Evolutionary conservation across 2,329 filamentous ascomycete species (phyloP).

Genomic region (Nothophaeocryptopus gaeumannii): DNA sequence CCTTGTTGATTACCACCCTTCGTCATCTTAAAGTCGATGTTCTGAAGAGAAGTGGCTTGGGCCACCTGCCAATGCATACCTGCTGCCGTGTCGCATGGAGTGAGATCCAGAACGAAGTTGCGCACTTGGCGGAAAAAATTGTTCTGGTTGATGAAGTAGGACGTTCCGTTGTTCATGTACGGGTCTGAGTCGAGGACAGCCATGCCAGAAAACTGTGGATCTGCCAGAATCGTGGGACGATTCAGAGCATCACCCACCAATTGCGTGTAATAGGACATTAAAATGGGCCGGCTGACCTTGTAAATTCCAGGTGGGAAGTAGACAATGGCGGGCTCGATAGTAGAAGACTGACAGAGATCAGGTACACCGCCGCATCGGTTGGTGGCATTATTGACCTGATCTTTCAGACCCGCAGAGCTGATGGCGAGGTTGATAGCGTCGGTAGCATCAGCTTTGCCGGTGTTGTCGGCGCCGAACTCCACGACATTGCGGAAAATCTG

Average conservation of each 20-base stretch:
- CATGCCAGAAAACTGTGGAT: constrained; percentile 69
- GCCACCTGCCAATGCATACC: constrained; percentile 55
- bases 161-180: constrained; percentile 59
- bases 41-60: constrained; percentile 60
- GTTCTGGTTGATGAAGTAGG: constrained; percentile 55
- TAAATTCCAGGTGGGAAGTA: constrained; percentile 93
- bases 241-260: constrained; percentile 75
- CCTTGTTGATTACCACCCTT: constrained; percentile 48
- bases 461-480: constrained; percentile 47
- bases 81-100: constrained; percentile 34
- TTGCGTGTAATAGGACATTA: constrained; percentile 91
- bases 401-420: constrained; percentile 50
- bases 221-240: constrained; percentile 62
- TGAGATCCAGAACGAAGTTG: constrained; percentile 53
- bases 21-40: constrained; percentile 59
- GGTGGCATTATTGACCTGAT: constrained; percentile 86
- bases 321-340: constrained; percentile 77
- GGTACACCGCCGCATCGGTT: constrained; percentile 71
- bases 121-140: constrained; percentile 57
- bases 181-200: constrained; percentile 86
- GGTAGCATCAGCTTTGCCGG: constrained; percentile 76
- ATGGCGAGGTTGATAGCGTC: constrained; percentile 84
- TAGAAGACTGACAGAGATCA: constrained; percentile 73
- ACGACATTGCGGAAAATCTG: constrained; percentile 56
- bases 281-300: constrained; percentile 71